Conservation (phyloP, 1,139 yeast genomes). For the Yamadazyma diospyri region DNA sequence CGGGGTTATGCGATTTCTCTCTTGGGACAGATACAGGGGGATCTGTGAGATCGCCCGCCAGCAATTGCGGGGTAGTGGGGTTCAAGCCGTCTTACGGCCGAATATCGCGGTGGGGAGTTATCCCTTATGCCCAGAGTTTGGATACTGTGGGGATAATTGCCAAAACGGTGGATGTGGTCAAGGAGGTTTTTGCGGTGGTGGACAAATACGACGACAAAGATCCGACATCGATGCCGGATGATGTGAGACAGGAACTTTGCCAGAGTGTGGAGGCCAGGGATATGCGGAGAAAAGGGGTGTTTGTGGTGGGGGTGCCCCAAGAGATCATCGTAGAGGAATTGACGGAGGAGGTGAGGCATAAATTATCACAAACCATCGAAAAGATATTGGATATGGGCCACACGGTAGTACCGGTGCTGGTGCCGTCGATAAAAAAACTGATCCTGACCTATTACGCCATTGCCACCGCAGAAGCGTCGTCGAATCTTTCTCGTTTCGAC, state of each 20-base stretch:
- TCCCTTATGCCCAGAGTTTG: constrained; percentile 88
- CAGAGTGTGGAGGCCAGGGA: constrained; percentile 6
- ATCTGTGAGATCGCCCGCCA: constrained; percentile 86
- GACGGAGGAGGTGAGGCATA: constrained; percentile 38
- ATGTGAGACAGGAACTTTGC: constrained; percentile 28
- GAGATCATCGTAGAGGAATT: constrained; percentile 63
- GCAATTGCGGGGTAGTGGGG: constrained; percentile 79
- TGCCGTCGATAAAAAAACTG: constrained; percentile 65
- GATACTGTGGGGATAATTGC: constrained; percentile 91
- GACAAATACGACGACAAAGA: constrained; percentile 68
- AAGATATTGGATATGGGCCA: constrained; percentile 49
- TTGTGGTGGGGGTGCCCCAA: constrained; percentile 65
- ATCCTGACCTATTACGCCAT: constrained; percentile 85
- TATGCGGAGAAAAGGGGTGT: constrained; percentile 11
- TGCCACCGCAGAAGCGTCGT: constrained; percentile 92
- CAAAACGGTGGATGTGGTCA: constrained; percentile 39
- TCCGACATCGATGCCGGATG: constrained; percentile 63
- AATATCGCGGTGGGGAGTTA: constrained; percentile 85
- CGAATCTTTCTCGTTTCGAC: constrained; percentile 85
- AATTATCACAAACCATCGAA: constrained; percentile 46
- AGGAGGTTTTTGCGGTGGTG: constrained; percentile 50
- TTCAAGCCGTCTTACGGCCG: constrained; percentile 94
- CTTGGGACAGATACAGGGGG: constrained; percentile 98
- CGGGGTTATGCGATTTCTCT: constrained; percentile 58
- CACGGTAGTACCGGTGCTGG: constrained; percentile 55